A percentile compares a stretch with the other conserved stretches of the same genome.
Evolutionary conservation across 495 filamentous ascomycete species (phyloP).

Genomic region (Elaphomyces granulatus): DNA sequence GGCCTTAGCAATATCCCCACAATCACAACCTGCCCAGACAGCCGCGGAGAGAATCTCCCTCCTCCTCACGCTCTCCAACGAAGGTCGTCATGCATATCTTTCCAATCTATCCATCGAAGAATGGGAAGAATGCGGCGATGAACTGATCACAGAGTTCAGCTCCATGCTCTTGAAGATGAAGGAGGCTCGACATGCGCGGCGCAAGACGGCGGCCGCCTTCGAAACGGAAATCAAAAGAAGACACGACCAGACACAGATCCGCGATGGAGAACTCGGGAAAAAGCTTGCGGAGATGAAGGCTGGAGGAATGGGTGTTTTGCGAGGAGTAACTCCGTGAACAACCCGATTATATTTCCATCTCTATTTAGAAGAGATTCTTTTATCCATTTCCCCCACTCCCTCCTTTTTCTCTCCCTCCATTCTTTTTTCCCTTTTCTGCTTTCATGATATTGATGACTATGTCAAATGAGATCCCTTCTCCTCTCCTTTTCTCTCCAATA

Average conservation of each 20-base stretch:
- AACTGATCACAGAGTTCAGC: constrained; percentile 56
- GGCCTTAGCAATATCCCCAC: neutral
- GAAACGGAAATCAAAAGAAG: constrained; percentile 50
- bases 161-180: constrained; percentile 49
- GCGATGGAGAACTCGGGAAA: constrained; percentile 22
- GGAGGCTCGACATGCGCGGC: constrained; percentile 46
- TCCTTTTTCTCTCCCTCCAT: too few species aligned
- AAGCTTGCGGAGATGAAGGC: constrained; percentile 32
- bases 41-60: constrained; percentile 19
- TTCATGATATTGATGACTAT: too few species aligned
- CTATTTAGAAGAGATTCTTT: too few species aligned
- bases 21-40: neutral
- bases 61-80: constrained; percentile 15
- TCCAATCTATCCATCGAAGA: constrained; percentile 48
- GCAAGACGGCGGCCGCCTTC: constrained; percentile 48
- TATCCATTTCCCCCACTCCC: too few species aligned
- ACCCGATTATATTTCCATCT: too few species aligned
- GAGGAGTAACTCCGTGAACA: constrained; percentile 22
- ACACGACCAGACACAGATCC: constrained; percentile 26
- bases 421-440: too few species aligned
- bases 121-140: constrained; percentile 75
- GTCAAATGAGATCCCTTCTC: too few species aligned
- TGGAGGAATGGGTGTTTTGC: constrained; percentile 28
- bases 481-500: too few species aligned
- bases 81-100: constrained; percentile 49